Base-by-base conservation (phyloP, 305 asterid genomes). In the Petunia hybrid region DNA sequence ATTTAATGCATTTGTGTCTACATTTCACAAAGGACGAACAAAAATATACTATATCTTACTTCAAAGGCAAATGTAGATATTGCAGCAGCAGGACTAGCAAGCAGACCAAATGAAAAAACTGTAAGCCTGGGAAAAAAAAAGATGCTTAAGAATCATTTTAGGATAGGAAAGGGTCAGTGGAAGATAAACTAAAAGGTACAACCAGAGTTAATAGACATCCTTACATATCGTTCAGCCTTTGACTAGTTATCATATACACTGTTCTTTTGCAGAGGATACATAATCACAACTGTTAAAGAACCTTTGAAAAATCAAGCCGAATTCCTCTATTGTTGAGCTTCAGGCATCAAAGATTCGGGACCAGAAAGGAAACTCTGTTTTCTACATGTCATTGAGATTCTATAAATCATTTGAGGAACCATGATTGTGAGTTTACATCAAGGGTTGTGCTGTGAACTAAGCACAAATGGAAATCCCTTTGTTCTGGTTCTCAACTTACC, bases 11-110 rank as follows among this genome's bases (percentile, higher is more conserved):
- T 71, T 71, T 71, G 31, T 43, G 43, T 71, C 59, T 69, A 46
- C 48, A 71, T 48, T 46, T 36, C 53, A 35, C 45, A 51, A 53
- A 71, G 13, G 48, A 73, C 8, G 35, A 40, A 35, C 6, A 7
- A 51, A 22, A 41, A 12, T 73, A 14, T 51, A 51, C 16, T 36
- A 41, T 48, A 65, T 80, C 85, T 80, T 78, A 87, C 89, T 70
- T 87, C 83, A 46, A 85, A 84, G 41, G 79, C 77, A 76, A 79
- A 80, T 35, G 81, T 53, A 81, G 82, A 85, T 42, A 85, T 69
- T 51, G 82, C 89, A 65, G 86, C 66, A 76, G 84, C 88, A 74
- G 89, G 88, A 76, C 88, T 81, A 53, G 88, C 86, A 56, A 87
- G 69, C 39, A 87, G 63, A 51, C 85, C 83, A 82, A 87, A 87